Evolutionary conservation across 768 basidiomycete genomes (phyloP), one percentile per base, ranked within the genome.

Genomic region (Lentinula sp.): DNA sequence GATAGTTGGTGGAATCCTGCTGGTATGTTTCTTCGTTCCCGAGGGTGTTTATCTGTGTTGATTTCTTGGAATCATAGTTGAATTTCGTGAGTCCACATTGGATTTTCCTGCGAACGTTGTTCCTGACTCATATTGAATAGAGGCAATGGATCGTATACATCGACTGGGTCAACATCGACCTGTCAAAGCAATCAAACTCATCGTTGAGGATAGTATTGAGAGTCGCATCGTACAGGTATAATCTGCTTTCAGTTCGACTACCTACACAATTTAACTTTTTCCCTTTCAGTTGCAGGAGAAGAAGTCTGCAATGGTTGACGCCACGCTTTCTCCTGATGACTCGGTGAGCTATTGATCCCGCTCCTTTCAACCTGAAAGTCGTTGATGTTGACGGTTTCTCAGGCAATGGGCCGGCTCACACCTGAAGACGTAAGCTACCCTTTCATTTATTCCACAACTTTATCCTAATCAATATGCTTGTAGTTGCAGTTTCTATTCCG

Each of bases 1-100:
- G 96, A 96, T 70, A 91, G 90, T 65, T 96, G 93, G 93, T 96
- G 95, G 95, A 98, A 98, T 70, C 95, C 95, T 6, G 94, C 94
- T n/a, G 91, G 89, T 75, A 60, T 73, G 68, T 13, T 48, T 49
- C 46, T 62, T n/a, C 39, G 4, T 16, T 45, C 28, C 28, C 43
- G 9, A 7, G 43, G 33, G 51, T 60, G 61, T 55, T 18, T 42
- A 35, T 48, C 12, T 32, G 50, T 33, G 12, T 53, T 50, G 58
- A 23, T 45, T 43, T 15, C 2, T 9, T 12, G 37, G 15, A 55
- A 41, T 37, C 18, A 57, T 85, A 82, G 87, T 91, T 57, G 91
- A 91, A 76, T 93, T 82, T 68, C 90, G 90, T 91, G 71, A 76
- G 90, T 80, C 35, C 16, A 36, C 7, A 51, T 6, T 56, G 54